A percentile compares a stretch with the other conserved stretches of the same genome.
phyloP scores from a whole-genome alignment of 257 asterid genomes.

The Handroanthus guayacan region DNA sequence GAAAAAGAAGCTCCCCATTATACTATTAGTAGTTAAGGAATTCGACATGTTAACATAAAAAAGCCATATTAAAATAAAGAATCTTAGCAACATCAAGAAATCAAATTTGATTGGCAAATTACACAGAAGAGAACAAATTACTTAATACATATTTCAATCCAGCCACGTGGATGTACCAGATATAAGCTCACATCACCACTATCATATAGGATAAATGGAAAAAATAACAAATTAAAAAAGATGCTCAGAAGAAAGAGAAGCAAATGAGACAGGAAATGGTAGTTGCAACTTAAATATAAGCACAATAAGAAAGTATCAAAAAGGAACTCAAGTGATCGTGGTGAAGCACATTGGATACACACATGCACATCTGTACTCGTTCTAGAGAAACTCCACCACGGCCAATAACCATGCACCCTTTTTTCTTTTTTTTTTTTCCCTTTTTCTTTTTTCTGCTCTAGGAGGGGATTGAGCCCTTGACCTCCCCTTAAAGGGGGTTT shows the following conservation, averaged over 20 bases:
- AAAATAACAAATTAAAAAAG: neutral
- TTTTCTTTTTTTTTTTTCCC: neutral
- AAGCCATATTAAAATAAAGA: conserved; percentile 23
- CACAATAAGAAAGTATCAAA: conserved; percentile 27
- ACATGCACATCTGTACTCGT: conserved; percentile 28
- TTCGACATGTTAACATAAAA: conserved; percentile 32
- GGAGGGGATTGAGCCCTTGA: too few relatives aligned
- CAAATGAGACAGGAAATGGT: conserved; percentile 21
- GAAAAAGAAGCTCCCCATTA: conserved; percentile 43
- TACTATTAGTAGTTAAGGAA: conserved; percentile 58
- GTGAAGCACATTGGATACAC: conserved; percentile 45
- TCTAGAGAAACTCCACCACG: conserved; percentile 46
- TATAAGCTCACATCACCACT: conserved; percentile 23
- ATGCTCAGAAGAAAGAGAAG: conserved; percentile 17
- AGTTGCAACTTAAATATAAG: conserved; percentile 27
- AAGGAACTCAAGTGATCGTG: conserved; percentile 18
- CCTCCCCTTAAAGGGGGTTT: too few relatives aligned
- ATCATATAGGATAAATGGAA: conserved; percentile 17
- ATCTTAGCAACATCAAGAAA: conserved; percentile 19
- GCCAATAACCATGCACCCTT: conserved; percentile 48
- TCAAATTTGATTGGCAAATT: conserved; percentile 24
- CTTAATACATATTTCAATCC: conserved; percentile 11
- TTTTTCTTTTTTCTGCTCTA: too few relatives aligned
- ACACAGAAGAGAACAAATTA: conserved; percentile 14
- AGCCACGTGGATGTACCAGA: conserved; percentile 20